Evolutionary conservation across 306 rosid genomes (phyloP).

Genomic region (Corylus avellana): DNA sequence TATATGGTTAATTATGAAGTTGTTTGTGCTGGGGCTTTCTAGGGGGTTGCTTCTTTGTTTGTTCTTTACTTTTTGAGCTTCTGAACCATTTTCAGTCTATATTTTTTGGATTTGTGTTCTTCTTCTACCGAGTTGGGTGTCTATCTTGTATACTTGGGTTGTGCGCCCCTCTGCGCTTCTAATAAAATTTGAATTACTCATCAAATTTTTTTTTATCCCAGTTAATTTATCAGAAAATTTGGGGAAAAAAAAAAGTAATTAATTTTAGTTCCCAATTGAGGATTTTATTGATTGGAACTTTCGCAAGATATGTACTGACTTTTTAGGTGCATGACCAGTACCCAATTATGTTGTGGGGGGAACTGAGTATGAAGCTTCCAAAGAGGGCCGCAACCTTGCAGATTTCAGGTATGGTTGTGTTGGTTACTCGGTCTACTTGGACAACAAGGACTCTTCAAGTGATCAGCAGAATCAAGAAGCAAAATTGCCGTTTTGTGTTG

Average conservation of each 20-base stretch:
- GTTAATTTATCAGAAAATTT: background rate
- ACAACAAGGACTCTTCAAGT: constrained; percentile 58
- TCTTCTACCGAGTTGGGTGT: no score
- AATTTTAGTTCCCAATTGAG: background rate
- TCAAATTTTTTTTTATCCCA: background rate
- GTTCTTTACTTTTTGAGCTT: background rate
- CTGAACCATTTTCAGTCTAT: background rate
- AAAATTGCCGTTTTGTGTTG: constrained; percentile 78
- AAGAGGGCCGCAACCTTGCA: constrained; percentile 66
- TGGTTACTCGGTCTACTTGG: constrained; percentile 83
- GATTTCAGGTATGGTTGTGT: constrained; percentile 86
- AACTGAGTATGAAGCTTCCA: constrained; percentile 76
- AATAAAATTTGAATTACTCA: no score
- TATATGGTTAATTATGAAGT: background rate
- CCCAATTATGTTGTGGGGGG: constrained; percentile 75
- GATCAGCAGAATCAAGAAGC: constrained; percentile 61
- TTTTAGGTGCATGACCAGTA: constrained; percentile 47
- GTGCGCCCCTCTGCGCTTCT: no score
- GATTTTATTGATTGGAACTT: constrained; percentile 5
- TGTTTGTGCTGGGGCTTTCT: background rate
- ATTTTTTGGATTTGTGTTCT: no score
- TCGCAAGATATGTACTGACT: constrained; percentile 26
- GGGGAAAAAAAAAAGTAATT: no score
- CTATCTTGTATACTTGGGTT: no score
- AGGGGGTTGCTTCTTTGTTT: background rate